Percentiles rank a stretch among this genome's conserved stretches.
Evolutionary conservation across 805 yeast genomes (phyloP).

Genomic region (Saturnispora galanensis): DNA sequence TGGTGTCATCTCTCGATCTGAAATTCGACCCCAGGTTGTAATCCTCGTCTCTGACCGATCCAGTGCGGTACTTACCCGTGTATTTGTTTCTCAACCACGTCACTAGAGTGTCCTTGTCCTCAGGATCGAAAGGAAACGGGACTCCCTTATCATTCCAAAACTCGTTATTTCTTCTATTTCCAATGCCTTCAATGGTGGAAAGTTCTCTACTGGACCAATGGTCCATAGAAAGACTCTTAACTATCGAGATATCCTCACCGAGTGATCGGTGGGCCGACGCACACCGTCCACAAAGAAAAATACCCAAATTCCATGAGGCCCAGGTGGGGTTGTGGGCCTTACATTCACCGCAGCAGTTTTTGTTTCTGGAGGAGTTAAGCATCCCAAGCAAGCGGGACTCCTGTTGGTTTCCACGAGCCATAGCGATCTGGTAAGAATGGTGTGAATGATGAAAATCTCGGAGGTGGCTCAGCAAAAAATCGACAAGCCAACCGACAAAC

Average conservation of each 20-base stretch:
- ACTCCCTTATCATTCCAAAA: slow-evolving; percentile 61
- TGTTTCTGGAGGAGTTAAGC: slow-evolving; percentile 48
- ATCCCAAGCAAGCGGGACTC: slow-evolving; percentile 40
- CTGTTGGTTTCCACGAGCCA: slow-evolving; percentile 11
- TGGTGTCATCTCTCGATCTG: slow-evolving; percentile 11
- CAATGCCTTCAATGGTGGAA: slow-evolving; percentile 33
- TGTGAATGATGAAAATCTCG: background rate
- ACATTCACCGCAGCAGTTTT: slow-evolving; percentile 76
- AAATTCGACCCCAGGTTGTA: slow-evolving; percentile 23
- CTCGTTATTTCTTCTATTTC: slow-evolving; percentile 51
- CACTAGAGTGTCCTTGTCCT: slow-evolving; percentile 49
- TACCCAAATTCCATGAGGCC: slow-evolving; percentile 43
- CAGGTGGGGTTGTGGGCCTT: slow-evolving; percentile 54
- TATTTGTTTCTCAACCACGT: slow-evolving; percentile 60
- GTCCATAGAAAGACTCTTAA: slow-evolving; percentile 67
- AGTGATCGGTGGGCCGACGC: slow-evolving; percentile 67
- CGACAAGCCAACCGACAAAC: too few species aligned
- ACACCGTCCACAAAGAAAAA: slow-evolving; percentile 77
- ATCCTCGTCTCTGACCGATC: slow-evolving; percentile 27
- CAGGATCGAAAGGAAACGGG: slow-evolving; percentile 70
- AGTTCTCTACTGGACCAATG: slow-evolving; percentile 54
- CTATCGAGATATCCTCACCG: slow-evolving; percentile 51
- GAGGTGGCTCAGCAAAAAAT: too few species aligned
- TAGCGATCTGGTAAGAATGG: background rate
- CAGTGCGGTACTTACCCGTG: slow-evolving; percentile 46